phyloP scores from a whole-genome alignment of 345 rosid genomes.

The Pseudoturritis turrita region DNA sequence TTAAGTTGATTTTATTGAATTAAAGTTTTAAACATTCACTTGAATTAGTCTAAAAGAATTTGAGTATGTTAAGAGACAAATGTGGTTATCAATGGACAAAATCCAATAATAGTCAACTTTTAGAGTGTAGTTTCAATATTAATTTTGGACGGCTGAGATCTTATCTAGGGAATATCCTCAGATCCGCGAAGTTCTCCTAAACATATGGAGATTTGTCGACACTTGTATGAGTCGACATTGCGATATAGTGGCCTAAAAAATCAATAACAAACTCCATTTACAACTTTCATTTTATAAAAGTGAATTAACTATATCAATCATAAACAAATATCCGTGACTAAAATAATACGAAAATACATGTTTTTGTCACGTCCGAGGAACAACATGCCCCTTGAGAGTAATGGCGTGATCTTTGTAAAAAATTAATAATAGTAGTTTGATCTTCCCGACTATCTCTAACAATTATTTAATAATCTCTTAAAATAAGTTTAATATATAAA shows the following conservation, averaged over 20 bases:
- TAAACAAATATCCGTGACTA: neutral
- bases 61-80: neutral
- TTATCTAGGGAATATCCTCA: neutral
- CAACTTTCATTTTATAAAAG: neutral
- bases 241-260: neutral
- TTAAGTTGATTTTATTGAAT: neutral
- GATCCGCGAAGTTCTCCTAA: conserved; percentile 29
- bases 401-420: conserved; percentile 9
- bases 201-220: conserved; percentile 23
- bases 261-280: neutral
- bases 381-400: conserved; percentile 33
- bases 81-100: neutral
- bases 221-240: conserved; percentile 9
- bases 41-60: neutral
- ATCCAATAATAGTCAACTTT: conserved; percentile 16
- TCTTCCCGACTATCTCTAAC: conserved; percentile 2
- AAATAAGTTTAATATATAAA: neutral
- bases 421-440: neutral
- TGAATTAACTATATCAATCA: neutral
- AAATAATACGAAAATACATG: conserved; percentile 14
- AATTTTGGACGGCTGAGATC: conserved; percentile 24
- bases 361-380: conserved; percentile 35
- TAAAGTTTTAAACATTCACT: neutral
- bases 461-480: neutral
- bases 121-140: conserved; percentile 8